phyloP scores from a whole-genome alignment of 192 early-diverging fungal genomes.

The Entomortierella chlamydospora region DNA sequence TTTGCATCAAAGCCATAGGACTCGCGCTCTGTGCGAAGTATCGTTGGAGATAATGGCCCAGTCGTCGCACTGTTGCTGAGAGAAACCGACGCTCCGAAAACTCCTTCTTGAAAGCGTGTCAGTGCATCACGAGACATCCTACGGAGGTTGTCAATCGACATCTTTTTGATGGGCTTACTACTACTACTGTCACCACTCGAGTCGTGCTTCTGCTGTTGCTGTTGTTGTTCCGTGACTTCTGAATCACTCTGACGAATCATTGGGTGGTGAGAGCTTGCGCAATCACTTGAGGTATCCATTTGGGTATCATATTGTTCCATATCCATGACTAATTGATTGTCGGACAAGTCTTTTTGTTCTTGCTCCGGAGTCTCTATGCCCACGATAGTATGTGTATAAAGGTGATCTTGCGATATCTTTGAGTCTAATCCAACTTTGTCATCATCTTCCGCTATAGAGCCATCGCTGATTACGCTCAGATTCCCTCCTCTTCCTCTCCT shows the following conservation, averaged over 20 bases:
- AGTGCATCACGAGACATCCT: conserved; percentile 13
- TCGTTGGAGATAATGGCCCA: conserved; percentile 28
- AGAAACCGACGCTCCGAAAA: neutral
- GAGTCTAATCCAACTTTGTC: neutral
- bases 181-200: neutral
- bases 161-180: neutral
- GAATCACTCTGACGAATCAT: neutral
- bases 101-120: conserved; percentile 13
- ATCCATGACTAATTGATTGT: neutral
- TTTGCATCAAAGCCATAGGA: neutral
- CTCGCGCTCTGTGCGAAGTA: neutral
- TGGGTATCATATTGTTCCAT: neutral
- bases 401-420: neutral
- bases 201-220: neutral
- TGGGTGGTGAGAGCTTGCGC: neutral
- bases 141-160: conserved; percentile 35
- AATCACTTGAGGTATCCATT: neutral
- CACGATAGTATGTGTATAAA: no score
- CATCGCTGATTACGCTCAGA: neutral
- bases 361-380: no score
- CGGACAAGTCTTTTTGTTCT: neutral
- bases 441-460: conserved; percentile 3
- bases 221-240: no score
- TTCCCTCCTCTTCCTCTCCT: neutral
- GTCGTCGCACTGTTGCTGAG: neutral